phyloP scores from a whole-genome alignment of 768 basidiomycete genomes.

The Rhizopogon rudus region DNA sequence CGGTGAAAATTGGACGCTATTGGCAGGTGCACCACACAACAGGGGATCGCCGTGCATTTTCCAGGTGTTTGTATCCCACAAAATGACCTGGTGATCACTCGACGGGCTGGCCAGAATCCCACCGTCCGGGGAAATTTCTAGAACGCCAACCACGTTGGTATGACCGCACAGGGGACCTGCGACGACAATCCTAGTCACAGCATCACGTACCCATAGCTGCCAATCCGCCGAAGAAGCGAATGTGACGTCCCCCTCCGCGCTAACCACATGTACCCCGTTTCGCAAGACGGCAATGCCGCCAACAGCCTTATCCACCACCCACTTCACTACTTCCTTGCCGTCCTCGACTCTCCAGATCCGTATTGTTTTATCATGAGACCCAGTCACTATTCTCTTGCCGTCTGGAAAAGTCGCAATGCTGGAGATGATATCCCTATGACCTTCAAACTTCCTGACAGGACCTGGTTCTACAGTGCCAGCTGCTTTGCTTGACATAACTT shows the following conservation, averaged over 20 bases:
- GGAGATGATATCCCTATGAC: neutral
- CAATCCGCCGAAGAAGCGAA: neutral
- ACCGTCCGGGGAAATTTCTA: constrained; percentile 7
- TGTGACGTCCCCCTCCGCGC: neutral
- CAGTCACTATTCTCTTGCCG: neutral
- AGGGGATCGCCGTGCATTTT: neutral
- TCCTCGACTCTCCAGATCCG: neutral
- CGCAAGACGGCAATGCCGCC: neutral
- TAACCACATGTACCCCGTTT: neutral
- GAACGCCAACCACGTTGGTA: neutral
- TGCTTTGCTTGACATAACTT: neutral
- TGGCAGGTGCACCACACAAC: neutral
- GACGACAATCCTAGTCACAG: neutral
- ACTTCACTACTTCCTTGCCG: neutral
- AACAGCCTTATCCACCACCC: neutral
- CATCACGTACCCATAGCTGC: neutral
- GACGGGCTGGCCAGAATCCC: constrained; percentile 1
- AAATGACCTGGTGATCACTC: neutral
- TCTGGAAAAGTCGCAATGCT: neutral
- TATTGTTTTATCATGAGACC: neutral
- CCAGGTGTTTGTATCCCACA: constrained; percentile 2
- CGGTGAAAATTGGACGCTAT: neutral
- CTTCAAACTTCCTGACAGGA: neutral
- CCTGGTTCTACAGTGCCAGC: neutral
- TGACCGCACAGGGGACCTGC: neutral